Base-by-base conservation (phyloP, 108 stramenopile species). In the Craspedostauros australis region DNA sequence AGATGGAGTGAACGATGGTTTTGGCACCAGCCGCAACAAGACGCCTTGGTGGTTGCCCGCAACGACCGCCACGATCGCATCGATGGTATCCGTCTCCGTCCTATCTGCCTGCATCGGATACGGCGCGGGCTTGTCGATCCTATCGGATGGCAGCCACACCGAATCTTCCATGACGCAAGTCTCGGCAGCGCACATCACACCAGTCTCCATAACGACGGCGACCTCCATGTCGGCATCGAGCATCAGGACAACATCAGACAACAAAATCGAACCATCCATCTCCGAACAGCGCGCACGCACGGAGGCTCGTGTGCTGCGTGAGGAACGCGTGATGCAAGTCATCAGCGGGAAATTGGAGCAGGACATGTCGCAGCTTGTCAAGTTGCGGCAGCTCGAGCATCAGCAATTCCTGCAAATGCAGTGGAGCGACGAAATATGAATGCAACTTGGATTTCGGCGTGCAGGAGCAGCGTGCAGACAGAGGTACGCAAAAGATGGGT, bases 21-120 rank as follows among this genome's bases (percentile, higher is more conserved):
- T n/a, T n/a, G n/a, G n/a, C n/a, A n/a, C n/a, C n/a, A n/a, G n/a
- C n/a, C n/a, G n/a, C n/a, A n/a, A n/a, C n/a, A n/a, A n/a, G n/a
- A n/a, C 25, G 46, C 47, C 34, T 33, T 49, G 47, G 47, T 54
- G 11, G 43, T 28, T 45, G 40, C 51, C 46, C 14, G 49, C 45
- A 11, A 7, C 31, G 22, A 59, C 57, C 12, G 55, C 54, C 5
- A 33, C 56, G 3, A 22, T 65, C 8, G 49, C 64, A 0, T 55
- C 64, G 0, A n/a, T 65, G 11, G 21, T 57, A 7, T 30, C 56
- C 12, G 27, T 47, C 3, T 39, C 64, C 15, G 39, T 65, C 34
- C 46, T 65, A 30, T 65, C 64, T 11, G 64, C 64, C 14, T 53
- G 51, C 14, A 59, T 65, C 22, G 64, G 64, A 30, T 65, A 58